Conservation (phyloP, 345 rosid species). For the Clausena lansium region DNA sequence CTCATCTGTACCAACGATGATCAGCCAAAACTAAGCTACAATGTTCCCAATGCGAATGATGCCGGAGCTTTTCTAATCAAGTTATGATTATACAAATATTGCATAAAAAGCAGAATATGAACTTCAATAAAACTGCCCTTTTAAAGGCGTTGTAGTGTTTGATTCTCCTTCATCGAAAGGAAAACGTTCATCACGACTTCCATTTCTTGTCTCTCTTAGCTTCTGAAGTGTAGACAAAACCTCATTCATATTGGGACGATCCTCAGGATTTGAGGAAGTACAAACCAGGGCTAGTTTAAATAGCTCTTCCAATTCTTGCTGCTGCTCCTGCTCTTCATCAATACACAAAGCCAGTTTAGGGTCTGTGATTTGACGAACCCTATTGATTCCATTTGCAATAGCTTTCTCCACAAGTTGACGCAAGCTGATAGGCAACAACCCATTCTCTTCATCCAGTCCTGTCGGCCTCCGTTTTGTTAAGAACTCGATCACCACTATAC, state of each 20-base stretch:
- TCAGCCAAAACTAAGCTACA: no score
- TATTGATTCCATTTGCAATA: slow-evolving; percentile 35
- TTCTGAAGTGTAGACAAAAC: slow-evolving; percentile 52
- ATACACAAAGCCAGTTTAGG: slow-evolving; percentile 20
- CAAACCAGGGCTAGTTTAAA: slow-evolving; percentile 59
- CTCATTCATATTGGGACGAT: slow-evolving; percentile 59
- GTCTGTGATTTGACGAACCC: slow-evolving; percentile 46
- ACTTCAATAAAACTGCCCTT: no score
- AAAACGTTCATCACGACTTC: background rate
- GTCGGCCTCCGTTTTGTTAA: slow-evolving; percentile 75
- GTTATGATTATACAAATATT: no score
- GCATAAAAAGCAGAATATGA: no score
- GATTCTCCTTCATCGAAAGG: background rate
- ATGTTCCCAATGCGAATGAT: no score
- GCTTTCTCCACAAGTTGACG: slow-evolving; percentile 54
- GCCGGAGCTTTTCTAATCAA: no score
- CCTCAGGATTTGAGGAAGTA: slow-evolving; percentile 59
- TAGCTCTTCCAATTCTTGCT: slow-evolving; percentile 31
- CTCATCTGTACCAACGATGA: no score
- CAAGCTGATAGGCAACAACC: slow-evolving; percentile 39
- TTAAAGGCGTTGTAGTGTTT: no score
- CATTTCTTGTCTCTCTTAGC: slow-evolving; percentile 21
- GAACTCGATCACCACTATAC: slow-evolving; percentile 69
- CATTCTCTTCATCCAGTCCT: slow-evolving; percentile 44
- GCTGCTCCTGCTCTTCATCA: slow-evolving; percentile 23